Evolutionary conservation across 2,329 filamentous ascomycete species (phyloP), one percentile per base, ranked within the genome.

Genomic region (Arthrocladium fulminans): DNA sequence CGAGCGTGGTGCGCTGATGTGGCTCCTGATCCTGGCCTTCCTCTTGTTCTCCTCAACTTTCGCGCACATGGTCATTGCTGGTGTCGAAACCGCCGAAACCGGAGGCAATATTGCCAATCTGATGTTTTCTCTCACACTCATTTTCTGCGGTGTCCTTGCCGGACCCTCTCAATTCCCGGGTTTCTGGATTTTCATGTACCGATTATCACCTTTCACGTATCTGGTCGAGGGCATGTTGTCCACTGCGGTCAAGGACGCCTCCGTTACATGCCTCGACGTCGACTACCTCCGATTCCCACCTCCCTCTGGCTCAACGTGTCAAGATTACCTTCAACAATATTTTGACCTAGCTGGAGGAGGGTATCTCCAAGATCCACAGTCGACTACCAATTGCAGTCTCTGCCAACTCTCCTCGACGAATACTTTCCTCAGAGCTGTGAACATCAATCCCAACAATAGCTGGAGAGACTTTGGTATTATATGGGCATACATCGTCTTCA

Each of bases 181-280:
- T 0, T 88, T 88, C 68, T 88, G 84, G 84, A 79, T 79, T 52
- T 87, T 86, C 67, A 87, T 87, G 83, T 84, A 86, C 63, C 79
- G 84, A 40, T 68, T 88, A 42, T 88, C 83, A 0, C 88, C 88
- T 0, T 85, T 95, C 58, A 89, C 84, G 0, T 95, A 94, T 63
- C 70, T 92, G 13, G 79, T 90, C 22, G 75, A 76, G 8, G 85
- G 81, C 19, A 80, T 94, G 69, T 65, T 90, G 0, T 75, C 82
- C 0, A 77, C 77, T 0, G 86, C 79, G 2, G 69, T 94, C 3
- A 84, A 84, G 34, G 81, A 84, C 58, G 79, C 78, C 0, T 42
- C 67, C 0, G 80, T 90, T 25, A 56, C 63, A 0, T 95, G 88
- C 64, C 78, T 84, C 0, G 54, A 63, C 4, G 85, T 84, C 61